Evolutionary conservation across 2,329 filamentous ascomycete species (phyloP), one percentile per base, ranked within the genome.

Genomic region (Phyllosticta citrichinensis): DNA sequence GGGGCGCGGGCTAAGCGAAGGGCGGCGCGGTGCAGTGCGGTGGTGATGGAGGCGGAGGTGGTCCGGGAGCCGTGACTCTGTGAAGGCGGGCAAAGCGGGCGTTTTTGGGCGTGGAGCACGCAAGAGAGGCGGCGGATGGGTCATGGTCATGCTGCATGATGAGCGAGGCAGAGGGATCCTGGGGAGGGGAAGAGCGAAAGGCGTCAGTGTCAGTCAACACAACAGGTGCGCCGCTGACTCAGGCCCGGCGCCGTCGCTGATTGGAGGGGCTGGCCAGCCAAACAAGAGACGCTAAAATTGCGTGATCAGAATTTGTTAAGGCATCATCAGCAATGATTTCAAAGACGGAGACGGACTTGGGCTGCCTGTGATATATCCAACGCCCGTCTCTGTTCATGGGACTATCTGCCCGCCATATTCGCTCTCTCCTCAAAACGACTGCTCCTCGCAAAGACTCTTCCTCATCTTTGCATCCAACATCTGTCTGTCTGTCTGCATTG

Each of bases 251-350:
- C 9, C 27, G 27, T 10, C 9, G 27, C 27, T 30, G 27, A 30
- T 30, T 30, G 27, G 27, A 30, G 6, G 27, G 33, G 9, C 5
- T 2, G 33, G 33, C 14, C 33, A 40, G 11, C 33, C 33, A 40
- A 40, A 14, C 5, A 12, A 11, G 58, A 54, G 52, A 24, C 58
- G 58, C 58, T 61, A 61, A 61, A 61, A 64, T 64, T 64, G 63
- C 63, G 63, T 64, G 63, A 61, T 64, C 63, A 62, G 35, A 52
- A 60, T 62, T 61, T 56, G 40, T 60, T 63, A 63, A 61, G 63
- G 62, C 60, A 61, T 61, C 61, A 58, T 60, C 57, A 62, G 57
- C 55, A 60, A 60, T 62, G 63, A 64, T 64, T 64, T 64, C 61
- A 64, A 64, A 64, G 60, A 61, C 57, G 55, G 57, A 56, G 57